Conservation (phyloP, 2,329 filamentous ascomycete genomes). For the Pyrenophora teres region DNA sequence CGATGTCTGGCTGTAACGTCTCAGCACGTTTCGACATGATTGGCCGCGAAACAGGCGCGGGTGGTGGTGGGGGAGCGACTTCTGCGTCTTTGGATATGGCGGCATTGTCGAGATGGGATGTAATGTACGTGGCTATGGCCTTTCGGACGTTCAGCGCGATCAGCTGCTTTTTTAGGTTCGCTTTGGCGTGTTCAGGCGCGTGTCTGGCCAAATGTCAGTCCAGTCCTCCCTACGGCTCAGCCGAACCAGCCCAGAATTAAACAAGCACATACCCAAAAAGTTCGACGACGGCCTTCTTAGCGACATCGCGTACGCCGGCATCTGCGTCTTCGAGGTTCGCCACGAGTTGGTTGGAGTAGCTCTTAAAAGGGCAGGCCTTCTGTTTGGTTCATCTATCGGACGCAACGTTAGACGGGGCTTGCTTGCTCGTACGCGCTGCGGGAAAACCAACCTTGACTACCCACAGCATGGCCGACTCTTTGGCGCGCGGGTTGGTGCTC, state of each 20-base stretch:
- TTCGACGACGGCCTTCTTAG: slow-evolving; percentile 82
- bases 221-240: slow-evolving; percentile 13
- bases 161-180: slow-evolving; percentile 85
- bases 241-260: not conserved
- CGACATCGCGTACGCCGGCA: slow-evolving; percentile 80
- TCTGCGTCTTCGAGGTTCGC: slow-evolving; percentile 89
- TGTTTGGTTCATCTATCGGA: slow-evolving; percentile 74
- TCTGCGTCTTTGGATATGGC: slow-evolving; percentile 46
- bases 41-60: slow-evolving; percentile 32
- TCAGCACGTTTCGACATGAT: slow-evolving; percentile 41
- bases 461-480: slow-evolving; percentile 85
- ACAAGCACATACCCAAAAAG: slow-evolving; percentile 69
- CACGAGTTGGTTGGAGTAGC: slow-evolving; percentile 81
- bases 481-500: slow-evolving; percentile 81
- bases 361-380: slow-evolving; percentile 81
- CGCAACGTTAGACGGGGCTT: slow-evolving; percentile 15
- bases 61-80: slow-evolving; percentile 25
- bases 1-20: slow-evolving; percentile 49
- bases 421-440: slow-evolving; percentile 1
- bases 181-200: slow-evolving; percentile 81
- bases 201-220: slow-evolving; percentile 56
- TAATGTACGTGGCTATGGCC: slow-evolving; percentile 80
- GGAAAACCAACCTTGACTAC: slow-evolving; percentile 66
- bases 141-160: slow-evolving; percentile 83
- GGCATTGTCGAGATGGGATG: slow-evolving; percentile 75